These are phyloP conservation scores for Eucalyptus erythrocorys DNA, from an alignment of 345 rosid genomes.

Conservation along the genomic window DNA sequence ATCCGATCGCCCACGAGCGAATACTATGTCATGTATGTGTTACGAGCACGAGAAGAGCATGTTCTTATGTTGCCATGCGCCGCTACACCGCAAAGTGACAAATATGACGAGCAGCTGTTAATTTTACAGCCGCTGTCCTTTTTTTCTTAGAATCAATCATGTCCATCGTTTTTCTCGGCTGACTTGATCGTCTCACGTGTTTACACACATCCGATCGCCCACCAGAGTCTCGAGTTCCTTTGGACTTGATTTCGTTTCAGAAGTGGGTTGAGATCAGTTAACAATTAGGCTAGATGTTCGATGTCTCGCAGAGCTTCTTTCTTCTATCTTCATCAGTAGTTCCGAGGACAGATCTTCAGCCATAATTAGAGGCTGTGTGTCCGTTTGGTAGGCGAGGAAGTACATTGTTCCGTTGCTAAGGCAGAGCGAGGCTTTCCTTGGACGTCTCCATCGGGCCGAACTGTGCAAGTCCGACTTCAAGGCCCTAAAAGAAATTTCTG, in stretches of 20 bases:
- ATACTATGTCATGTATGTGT: background rate
- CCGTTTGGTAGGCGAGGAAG: background rate
- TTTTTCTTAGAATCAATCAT: background rate
- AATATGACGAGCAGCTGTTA: background rate
- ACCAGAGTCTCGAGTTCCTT: background rate
- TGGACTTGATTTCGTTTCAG: background rate
- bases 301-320: background rate
- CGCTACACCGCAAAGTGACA: background rate
- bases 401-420: background rate
- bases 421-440: background rate
- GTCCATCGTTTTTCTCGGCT: background rate
- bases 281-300: background rate
- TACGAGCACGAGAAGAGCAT: background rate
- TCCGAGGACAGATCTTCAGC: background rate
- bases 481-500: background rate
- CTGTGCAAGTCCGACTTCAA: background rate
- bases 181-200: background rate
- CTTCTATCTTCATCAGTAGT: background rate
- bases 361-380: background rate
- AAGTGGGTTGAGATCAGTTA: background rate
- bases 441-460: background rate
- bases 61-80: background rate
- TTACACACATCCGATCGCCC: background rate
- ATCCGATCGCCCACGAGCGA: too few species aligned
- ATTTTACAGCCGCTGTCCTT: background rate